Evolutionary conservation across 176 grass and related monocot genomes (phyloP).

Genomic region (Lolium perenne): DNA sequence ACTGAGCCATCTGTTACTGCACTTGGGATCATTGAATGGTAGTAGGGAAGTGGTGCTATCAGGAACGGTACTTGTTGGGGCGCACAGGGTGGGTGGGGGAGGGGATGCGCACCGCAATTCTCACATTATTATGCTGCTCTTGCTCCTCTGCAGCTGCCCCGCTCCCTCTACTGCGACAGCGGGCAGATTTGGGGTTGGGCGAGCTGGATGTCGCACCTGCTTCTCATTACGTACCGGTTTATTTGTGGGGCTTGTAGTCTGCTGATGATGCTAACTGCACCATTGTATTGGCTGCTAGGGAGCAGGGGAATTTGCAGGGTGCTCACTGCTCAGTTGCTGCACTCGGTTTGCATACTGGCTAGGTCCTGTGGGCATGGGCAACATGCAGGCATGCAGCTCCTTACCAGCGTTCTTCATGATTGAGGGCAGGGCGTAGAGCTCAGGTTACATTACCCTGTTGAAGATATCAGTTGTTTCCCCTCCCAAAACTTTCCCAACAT

Average conservation of each 20-base stretch:
- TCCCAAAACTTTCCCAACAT: background rate
- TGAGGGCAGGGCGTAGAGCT: background rate
- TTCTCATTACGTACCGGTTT: background rate
- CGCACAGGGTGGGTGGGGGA: background rate
- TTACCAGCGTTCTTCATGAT: too few species aligned
- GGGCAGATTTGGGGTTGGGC: background rate
- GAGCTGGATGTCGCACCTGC: background rate
- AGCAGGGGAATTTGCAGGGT: background rate
- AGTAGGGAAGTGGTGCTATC: too few species aligned
- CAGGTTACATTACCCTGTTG: background rate
- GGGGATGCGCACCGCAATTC: background rate
- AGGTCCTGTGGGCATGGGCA: background rate
- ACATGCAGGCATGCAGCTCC: too few species aligned
- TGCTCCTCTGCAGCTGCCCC: background rate
- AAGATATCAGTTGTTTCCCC: background rate
- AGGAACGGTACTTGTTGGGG: too few species aligned
- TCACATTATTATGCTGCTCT: background rate
- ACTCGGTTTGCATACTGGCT: background rate
- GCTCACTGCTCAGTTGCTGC: background rate
- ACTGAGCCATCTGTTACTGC: too few species aligned
- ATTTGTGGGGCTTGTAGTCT: background rate
- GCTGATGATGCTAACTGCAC: background rate
- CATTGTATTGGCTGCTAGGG: background rate
- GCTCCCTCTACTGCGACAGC: background rate
- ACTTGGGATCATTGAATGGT: too few species aligned